Evolutionary conservation across 2,329 filamentous ascomycete genomes (phyloP), one percentile per base, ranked within the genome.

Genomic region (Magnaporthiopsis incrustans): DNA sequence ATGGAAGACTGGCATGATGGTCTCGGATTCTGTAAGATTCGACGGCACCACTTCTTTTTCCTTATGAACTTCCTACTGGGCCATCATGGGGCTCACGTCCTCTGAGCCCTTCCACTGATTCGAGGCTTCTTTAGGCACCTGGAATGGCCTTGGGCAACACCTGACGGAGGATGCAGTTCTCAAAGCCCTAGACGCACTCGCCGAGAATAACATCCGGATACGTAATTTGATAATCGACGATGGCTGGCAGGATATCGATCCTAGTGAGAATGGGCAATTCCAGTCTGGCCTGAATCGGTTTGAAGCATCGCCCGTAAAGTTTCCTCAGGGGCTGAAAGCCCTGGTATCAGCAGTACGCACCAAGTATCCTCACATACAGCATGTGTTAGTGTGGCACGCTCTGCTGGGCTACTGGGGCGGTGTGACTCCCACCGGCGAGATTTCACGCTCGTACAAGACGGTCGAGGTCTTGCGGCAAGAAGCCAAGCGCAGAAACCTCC

Each of bases 371-470:
- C 85, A 87, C 65, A 88, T 98, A 65, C 84, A 89, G 66, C 89
- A 97, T 69, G 84, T 98, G 62, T 91, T 91, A 14, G 94, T 98
- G 0, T 99, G 95, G 95, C 95, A 99, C 77, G 91, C 94, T 0
- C 81, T 98, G 0, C 74, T 89, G 35, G 81, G 93, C 2, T 97
- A 97, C 74, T 97, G 95, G 95, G 94, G 92, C 60, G 93, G 93
- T 0, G 87, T 99, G 14, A 85, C 91, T 0, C 87, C 90, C 0
- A 76, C 85, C 6, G 90, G 93, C 0, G 82, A 87, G 60, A 85
- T 99, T 61, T 90, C 90, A 0, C 80, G 87, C 67, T 83, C 82
- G 0, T 99, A 98, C 77, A 90, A 91, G 72, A 96, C 92, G 0
- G 78, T 88, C 2, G 80, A 82, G 61, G 79, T 87, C 1, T 73